Evolutionary conservation across 2,329 filamentous ascomycete genomes (phyloP).

Genomic region (Aspergillus bombycis): DNA sequence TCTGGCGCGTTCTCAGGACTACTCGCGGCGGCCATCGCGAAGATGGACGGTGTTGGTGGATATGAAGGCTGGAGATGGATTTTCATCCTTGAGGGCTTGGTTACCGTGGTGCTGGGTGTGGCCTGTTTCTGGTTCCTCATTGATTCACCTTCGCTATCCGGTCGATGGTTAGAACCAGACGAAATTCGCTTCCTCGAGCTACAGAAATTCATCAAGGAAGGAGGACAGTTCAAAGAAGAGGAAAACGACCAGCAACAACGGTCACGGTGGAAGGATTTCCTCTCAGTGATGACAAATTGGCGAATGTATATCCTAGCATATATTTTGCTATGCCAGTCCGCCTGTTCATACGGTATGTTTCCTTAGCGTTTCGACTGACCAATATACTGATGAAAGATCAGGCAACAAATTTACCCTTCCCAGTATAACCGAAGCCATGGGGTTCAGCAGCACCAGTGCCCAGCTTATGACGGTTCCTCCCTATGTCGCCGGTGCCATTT

Average conservation of each 20-base stretch:
- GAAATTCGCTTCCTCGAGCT: constrained; percentile 33
- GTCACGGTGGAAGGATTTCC: constrained; percentile 12
- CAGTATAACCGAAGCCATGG: constrained; percentile 42
- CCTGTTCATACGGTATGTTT: constrained; percentile 26
- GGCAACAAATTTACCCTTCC: constrained; percentile 42
- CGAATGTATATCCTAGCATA: constrained; percentile 29
- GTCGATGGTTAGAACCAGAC: constrained; percentile 40
- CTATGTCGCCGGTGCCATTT: constrained; percentile 30
- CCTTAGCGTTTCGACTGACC: constrained; percentile 21
- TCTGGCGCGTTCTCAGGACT: constrained; percentile 41
- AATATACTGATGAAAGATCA: constrained; percentile 17
- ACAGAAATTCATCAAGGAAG: constrained; percentile 18
- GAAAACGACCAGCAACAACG: neutral
- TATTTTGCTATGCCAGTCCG: constrained; percentile 30
- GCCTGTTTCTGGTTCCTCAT: constrained; percentile 32
- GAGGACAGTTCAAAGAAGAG: constrained; percentile 10
- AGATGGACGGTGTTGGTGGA: constrained; percentile 18
- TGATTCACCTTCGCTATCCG: constrained; percentile 43
- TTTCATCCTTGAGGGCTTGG: constrained; percentile 51
- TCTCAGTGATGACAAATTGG: constrained; percentile 15
- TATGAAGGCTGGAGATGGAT: constrained; percentile 42
- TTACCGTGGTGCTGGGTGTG: constrained; percentile 10
- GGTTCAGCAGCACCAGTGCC: constrained; percentile 38
- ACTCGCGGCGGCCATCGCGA: constrained; percentile 40
- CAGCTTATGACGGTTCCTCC: constrained; percentile 35